phyloP scores from a whole-genome alignment of 2,329 filamentous ascomycete genomes.

The Penicillium sp. region DNA sequence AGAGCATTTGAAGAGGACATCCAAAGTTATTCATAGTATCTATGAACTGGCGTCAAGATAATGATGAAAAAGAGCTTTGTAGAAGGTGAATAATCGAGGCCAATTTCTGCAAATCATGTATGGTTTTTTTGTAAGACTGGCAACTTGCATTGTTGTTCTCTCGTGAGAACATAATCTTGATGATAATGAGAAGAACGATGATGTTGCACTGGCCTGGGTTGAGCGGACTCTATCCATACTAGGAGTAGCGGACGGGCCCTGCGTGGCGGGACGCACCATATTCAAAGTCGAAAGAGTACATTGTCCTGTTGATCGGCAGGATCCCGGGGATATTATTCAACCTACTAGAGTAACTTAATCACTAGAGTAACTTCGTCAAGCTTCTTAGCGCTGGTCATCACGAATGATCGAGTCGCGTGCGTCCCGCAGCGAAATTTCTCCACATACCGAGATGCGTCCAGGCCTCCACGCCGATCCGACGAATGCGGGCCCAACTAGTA shows the following conservation, averaged over 20 bases:
- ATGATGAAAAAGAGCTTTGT: too few relatives aligned
- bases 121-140: too few relatives aligned
- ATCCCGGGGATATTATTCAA: background rate
- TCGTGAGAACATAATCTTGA: too few relatives aligned
- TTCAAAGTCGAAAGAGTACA: background rate
- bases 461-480: constrained; percentile 10
- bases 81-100: too few relatives aligned
- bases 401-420: background rate
- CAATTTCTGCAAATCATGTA: too few relatives aligned
- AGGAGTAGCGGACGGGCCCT: too few relatives aligned
- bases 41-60: too few relatives aligned
- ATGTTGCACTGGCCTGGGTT: background rate
- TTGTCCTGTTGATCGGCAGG: background rate
- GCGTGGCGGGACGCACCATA: background rate
- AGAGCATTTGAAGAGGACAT: too few relatives aligned
- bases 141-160: too few relatives aligned
- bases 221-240: background rate
- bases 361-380: background rate
- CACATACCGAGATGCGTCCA: constrained; percentile 21
- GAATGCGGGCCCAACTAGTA: constrained; percentile 13
- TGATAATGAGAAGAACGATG: background rate
- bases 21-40: too few relatives aligned
- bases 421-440: background rate
- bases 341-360: background rate
- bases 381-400: background rate